These are phyloP conservation scores for Torulaspora delbrueckii DNA, from an alignment of 805 yeast species.

Conservation along the genomic window DNA sequence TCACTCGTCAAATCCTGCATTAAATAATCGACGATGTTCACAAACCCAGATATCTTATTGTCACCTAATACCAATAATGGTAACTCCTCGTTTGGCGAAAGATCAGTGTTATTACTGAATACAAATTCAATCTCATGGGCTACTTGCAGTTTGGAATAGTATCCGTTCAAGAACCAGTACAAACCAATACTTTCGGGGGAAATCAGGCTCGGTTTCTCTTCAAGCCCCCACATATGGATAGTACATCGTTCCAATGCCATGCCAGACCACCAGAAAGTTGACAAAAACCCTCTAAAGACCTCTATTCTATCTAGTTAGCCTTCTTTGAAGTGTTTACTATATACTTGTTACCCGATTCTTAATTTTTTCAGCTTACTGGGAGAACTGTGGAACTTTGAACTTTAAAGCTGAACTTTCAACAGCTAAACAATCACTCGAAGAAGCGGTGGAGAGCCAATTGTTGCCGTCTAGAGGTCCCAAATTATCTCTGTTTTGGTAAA, in stretches of 20 bases:
- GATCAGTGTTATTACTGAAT: constrained; percentile 54
- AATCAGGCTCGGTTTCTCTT: constrained; percentile 24
- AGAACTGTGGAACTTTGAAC: background rate
- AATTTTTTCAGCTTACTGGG: background rate
- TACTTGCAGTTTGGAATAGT: constrained; percentile 4
- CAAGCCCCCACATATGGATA: constrained; percentile 30
- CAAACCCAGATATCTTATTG: constrained; percentile 39
- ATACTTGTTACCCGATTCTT: constrained; percentile 2
- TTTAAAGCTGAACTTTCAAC: background rate
- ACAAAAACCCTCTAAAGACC: background rate
- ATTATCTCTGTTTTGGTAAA: background rate
- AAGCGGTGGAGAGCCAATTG: background rate
- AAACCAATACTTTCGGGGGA: constrained; percentile 32
- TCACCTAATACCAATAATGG: constrained; percentile 42
- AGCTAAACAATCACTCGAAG: background rate
- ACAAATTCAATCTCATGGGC: constrained; percentile 37
- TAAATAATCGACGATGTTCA: constrained; percentile 38
- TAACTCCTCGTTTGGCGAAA: constrained; percentile 45
- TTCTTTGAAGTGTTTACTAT: background rate
- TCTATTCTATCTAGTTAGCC: background rate
- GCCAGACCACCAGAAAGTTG: background rate
- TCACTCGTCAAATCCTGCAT: constrained; percentile 5
- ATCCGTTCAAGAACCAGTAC: constrained; percentile 22
- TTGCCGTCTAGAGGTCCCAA: background rate
- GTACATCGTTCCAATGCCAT: constrained; percentile 2